phyloP scores from a whole-genome alignment of 805 yeast genomes.

The Myxozyma monticola region DNA sequence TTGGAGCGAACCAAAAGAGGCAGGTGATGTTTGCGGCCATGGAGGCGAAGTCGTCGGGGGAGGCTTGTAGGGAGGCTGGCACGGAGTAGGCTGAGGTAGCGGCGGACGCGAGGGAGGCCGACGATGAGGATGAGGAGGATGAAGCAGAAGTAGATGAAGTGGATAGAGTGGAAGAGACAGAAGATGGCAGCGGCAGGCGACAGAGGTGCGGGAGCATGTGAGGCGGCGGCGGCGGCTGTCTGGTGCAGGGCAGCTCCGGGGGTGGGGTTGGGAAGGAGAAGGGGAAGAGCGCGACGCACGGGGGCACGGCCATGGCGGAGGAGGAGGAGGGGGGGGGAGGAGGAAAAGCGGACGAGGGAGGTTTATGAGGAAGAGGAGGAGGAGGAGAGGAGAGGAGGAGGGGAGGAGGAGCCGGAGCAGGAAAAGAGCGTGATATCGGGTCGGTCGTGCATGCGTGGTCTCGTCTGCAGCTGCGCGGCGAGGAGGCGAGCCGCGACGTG shows the following conservation, averaged over 20 bases:
- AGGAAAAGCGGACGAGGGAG: neutral
- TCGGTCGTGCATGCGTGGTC: too few species aligned
- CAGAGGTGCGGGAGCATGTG: neutral
- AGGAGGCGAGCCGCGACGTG: too few species aligned
- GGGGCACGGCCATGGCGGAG: neutral
- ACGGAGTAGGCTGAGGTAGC: too few species aligned
- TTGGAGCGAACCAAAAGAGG: conserved; percentile 37
- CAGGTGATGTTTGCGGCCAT: conserved; percentile 37
- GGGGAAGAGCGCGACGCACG: neutral
- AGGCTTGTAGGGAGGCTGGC: neutral
- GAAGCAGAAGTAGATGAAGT: neutral
- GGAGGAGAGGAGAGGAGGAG: neutral
- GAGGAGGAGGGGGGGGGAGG: neutral
- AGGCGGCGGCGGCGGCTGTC: neutral
- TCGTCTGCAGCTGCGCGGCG: too few species aligned
- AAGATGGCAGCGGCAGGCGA: neutral
- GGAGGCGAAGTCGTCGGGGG: conserved; percentile 13
- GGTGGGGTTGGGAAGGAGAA: conserved; percentile 8
- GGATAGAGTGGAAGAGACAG: neutral
- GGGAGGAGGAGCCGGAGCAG: neutral
- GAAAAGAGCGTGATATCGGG: too few species aligned
- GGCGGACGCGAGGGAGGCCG: neutral
- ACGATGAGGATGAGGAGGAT: neutral
- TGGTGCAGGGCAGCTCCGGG: neutral
- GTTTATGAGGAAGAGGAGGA: neutral